Conservation (phyloP, 768 basidiomycete genomes). For the Phaeolepiota aurea region DNA sequence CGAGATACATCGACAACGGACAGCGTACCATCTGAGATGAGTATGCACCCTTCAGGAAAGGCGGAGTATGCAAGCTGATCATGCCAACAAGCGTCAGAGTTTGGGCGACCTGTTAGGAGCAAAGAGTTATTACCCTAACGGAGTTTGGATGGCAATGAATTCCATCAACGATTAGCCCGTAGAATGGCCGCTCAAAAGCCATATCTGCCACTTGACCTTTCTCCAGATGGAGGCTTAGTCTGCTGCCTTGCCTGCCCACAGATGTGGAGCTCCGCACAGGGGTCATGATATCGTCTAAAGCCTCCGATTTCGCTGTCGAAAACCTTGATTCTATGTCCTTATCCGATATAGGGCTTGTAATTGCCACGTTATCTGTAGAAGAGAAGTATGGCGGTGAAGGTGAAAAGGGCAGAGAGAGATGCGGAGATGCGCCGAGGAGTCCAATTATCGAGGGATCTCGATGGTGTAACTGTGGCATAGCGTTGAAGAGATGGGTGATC, state of each 20-base stretch:
- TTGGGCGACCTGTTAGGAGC: neutral
- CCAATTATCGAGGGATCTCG: slow-evolving; percentile 90
- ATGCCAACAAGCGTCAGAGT: slow-evolving; percentile 1
- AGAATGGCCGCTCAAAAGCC: slow-evolving; percentile 65
- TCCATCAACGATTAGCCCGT: slow-evolving; percentile 86
- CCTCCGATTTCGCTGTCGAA: slow-evolving; percentile 38
- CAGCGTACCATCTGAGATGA: slow-evolving; percentile 78
- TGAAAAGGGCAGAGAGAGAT: slow-evolving; percentile 35
- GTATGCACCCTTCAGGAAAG: slow-evolving; percentile 77
- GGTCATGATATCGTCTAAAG: slow-evolving; percentile 49
- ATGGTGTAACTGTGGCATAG: slow-evolving; percentile 87
- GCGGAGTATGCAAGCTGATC: slow-evolving; percentile 73
- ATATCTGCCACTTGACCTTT: slow-evolving; percentile 45
- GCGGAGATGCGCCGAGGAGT: slow-evolving; percentile 70
- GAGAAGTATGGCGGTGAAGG: slow-evolving; percentile 20
- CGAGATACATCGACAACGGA: neutral
- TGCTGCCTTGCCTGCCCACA: slow-evolving; percentile 11
- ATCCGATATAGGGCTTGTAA: slow-evolving; percentile 7
- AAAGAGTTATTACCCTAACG: slow-evolving; percentile 52
- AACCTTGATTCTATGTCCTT: neutral
- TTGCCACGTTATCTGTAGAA: slow-evolving; percentile 6
- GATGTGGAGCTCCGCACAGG: slow-evolving; percentile 18
- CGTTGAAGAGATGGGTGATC: slow-evolving; percentile 91
- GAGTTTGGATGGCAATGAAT: slow-evolving; percentile 89
- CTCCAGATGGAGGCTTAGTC: slow-evolving; percentile 31